phyloP scores from a whole-genome alignment of 2,329 filamentous ascomycete genomes.

The Beauveria varroae region DNA sequence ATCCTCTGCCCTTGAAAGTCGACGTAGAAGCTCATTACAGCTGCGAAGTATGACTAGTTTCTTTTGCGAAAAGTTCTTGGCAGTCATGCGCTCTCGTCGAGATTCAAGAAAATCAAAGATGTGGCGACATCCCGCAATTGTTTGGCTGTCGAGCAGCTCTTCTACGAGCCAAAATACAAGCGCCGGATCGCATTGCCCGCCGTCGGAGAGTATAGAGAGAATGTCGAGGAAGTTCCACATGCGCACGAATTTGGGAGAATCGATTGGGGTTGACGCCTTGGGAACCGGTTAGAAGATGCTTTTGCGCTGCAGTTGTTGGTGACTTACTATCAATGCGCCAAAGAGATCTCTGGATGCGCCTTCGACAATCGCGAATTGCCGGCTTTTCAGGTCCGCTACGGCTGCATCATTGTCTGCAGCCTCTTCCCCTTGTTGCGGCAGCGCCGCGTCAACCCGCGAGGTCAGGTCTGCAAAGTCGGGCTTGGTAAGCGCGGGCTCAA shows the following conservation, averaged over 20 bases:
- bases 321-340: slow-evolving; percentile 65
- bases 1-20: slow-evolving; percentile 91
- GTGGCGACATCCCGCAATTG: slow-evolving; percentile 80
- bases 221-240: slow-evolving; percentile 95
- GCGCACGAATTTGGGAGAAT: slow-evolving; percentile 68
- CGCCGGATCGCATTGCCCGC: slow-evolving; percentile 68
- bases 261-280: slow-evolving; percentile 67
- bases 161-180: slow-evolving; percentile 87
- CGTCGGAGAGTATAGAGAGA: slow-evolving; percentile 78
- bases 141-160: slow-evolving; percentile 92
- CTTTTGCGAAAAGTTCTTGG: slow-evolving; percentile 73
- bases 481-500: slow-evolving; percentile 71
- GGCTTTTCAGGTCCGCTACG: slow-evolving; percentile 31
- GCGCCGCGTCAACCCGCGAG: slow-evolving; percentile 32
- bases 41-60: slow-evolving; percentile 83
- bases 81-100: slow-evolving; percentile 77
- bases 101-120: slow-evolving; percentile 96
- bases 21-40: slow-evolving; percentile 90
- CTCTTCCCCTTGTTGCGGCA: slow-evolving; percentile 21
- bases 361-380: slow-evolving; percentile 68
- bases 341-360: slow-evolving; percentile 77
- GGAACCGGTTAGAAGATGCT: slow-evolving; percentile 24
- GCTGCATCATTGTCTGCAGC: slow-evolving; percentile 26
- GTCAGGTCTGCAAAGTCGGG: slow-evolving; percentile 51
- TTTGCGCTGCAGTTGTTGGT: slow-evolving; percentile 12